Percentiles rank a stretch among this genome's conserved stretches.
Conservation (phyloP, 306 rosid species). For the Potentilla sterilis region DNA sequence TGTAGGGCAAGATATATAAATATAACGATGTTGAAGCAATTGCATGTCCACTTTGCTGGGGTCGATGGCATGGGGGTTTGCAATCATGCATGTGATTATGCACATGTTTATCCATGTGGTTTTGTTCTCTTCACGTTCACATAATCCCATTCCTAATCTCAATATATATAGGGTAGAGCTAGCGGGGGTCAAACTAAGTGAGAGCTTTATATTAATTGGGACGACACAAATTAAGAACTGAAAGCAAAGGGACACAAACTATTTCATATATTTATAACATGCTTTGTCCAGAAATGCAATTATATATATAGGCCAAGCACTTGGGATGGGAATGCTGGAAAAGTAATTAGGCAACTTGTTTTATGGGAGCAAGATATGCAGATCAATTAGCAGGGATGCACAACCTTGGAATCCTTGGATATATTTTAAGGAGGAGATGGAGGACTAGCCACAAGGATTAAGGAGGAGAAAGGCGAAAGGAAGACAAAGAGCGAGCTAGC, state of each 20-base stretch:
- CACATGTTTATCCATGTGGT: slow-evolving; percentile 37
- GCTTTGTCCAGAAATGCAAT: neutral
- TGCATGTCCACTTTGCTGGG: neutral
- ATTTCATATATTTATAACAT: neutral
- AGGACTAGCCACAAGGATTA: too few relatives aligned
- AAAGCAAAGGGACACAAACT: too few relatives aligned
- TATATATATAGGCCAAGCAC: neutral
- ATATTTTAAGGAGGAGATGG: too few relatives aligned
- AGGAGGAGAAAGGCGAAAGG: too few relatives aligned
- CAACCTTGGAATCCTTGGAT: neutral
- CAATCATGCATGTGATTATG: slow-evolving; percentile 18
- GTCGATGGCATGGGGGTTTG: slow-evolving; percentile 15
- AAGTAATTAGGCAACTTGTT: neutral
- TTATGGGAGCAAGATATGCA: neutral
- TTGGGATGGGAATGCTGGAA: too few relatives aligned
- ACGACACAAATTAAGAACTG: neutral
- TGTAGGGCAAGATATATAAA: slow-evolving; percentile 35
- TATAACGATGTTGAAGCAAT: slow-evolving; percentile 37
- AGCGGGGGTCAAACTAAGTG: neutral
- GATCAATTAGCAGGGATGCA: neutral
- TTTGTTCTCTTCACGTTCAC: slow-evolving; percentile 31
- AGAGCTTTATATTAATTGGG: neutral
- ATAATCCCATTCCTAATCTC: slow-evolving; percentile 6
- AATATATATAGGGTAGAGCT: neutral
- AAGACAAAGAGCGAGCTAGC: too few relatives aligned